Evolutionary conservation across 2,329 filamentous ascomycete genomes (phyloP), one percentile per base, ranked within the genome.

Genomic region (Chaetomium olivaceum): DNA sequence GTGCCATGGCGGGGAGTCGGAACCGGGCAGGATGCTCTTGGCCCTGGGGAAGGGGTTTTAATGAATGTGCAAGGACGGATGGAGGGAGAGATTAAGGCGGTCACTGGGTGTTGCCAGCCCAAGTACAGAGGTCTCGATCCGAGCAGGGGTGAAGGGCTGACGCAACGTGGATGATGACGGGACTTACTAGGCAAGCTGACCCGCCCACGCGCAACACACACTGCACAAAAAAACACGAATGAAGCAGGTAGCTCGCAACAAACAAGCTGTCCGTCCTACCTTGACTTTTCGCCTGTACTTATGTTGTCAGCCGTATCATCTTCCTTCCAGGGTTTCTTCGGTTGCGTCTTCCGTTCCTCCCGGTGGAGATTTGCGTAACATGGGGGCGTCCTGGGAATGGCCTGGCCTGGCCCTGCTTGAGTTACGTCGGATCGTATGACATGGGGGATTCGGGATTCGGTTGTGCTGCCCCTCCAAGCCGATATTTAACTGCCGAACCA

Each of bases 31-130:
- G 62, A 27, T 54, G 25, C 16, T 11, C 23, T 64, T 56, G 6
- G 14, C 29, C 46, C 23, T 48, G 36, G 39, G 39, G 8, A 14
- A 9, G 5, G 21, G 9, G n/a, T 14, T 14, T 25, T 27, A 56
- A 62, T 62, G 36, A 25, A 48, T 61, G 39, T 43, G 8, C 4
- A 61, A 27, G 61, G 54, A 23, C 54, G 19, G 31, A 55, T 25
- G n/a, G 51, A 62, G 19, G 51, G 11, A 48, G 43, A 48, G 43
- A 21, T 48, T 48, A 48, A 23, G n/a, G n/a, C 46, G 46, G 46
- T 23, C 23, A 25, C 12, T 14, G 14, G 14, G 23, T 23, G 21
- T 52, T 7, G 21, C 23, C 21, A 11, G 25, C 9, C 50, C 23
- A 29, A 21, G 3, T 19, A 52, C 21, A 14, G 14, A 25, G 50